A percentile compares a stretch with the other conserved stretches of the same genome.
phyloP scores from a whole-genome alignment of 2,329 filamentous ascomycete genomes.

The Trichoderma sp. region DNA sequence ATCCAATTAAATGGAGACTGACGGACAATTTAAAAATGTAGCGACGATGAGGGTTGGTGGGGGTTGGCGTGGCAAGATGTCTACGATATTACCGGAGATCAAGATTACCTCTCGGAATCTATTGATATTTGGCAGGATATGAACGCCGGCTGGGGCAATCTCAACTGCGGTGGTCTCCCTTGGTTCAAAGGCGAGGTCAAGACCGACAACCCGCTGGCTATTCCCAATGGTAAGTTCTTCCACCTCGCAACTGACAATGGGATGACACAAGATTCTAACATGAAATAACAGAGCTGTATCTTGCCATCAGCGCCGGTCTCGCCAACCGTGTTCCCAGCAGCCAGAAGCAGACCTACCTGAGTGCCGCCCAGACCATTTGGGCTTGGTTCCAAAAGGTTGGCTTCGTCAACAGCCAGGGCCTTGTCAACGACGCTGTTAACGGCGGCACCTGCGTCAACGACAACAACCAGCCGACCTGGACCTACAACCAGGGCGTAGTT shows the following conservation, averaged over 20 bases:
- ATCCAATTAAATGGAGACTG: background rate
- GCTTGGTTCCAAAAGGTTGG: constrained; percentile 55
- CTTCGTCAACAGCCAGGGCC: constrained; percentile 53
- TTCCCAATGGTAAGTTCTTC: background rate
- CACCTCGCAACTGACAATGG: background rate
- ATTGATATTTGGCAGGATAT: constrained; percentile 60
- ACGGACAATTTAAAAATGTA: background rate
- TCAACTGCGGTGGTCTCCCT: constrained; percentile 59
- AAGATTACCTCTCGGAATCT: constrained; percentile 55
- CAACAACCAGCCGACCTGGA: constrained; percentile 43
- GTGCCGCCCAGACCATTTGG: constrained; percentile 55
- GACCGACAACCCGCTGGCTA: constrained; percentile 49
- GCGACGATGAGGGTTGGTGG: constrained; percentile 64
- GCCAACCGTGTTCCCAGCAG: constrained; percentile 49
- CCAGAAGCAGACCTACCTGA: constrained; percentile 47
- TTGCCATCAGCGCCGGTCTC: constrained; percentile 56
- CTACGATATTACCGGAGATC: constrained; percentile 54
- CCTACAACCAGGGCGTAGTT: constrained; percentile 60
- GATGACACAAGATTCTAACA: background rate
- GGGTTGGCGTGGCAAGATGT: constrained; percentile 60
- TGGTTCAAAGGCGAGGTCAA: constrained; percentile 63
- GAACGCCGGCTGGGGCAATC: constrained; percentile 49
- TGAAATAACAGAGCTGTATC: constrained; percentile 50
- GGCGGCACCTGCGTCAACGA: constrained; percentile 39
- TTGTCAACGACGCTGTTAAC: constrained; percentile 59